These are phyloP conservation scores for Aspergillus aculeatinus DNA, from an alignment of 2,329 filamentous ascomycete species.

Conservation along the genomic window DNA sequence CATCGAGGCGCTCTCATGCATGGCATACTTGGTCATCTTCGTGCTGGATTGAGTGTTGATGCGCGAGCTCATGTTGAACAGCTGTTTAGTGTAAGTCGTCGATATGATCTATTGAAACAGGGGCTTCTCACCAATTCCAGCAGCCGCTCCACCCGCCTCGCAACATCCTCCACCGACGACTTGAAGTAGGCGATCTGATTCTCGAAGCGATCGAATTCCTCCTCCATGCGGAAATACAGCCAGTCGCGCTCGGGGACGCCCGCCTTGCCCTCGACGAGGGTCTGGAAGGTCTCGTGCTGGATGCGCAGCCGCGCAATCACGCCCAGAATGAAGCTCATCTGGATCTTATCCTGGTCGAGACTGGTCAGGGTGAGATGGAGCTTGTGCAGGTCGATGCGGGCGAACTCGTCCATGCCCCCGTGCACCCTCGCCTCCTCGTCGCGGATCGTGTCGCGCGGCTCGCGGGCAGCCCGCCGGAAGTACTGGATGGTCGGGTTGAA, in stretches of 20 bases:
- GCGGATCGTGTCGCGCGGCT: slow-evolving; percentile 8
- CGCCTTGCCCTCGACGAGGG: slow-evolving; percentile 1
- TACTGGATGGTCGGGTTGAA: slow-evolving; percentile 12
- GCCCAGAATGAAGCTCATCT: slow-evolving; percentile 11
- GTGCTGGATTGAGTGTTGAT: slow-evolving; percentile 9
- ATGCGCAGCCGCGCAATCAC: slow-evolving; percentile 8
- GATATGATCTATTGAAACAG: too few species aligned
- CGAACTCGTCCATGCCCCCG: slow-evolving; percentile 1
- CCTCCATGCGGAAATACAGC: slow-evolving; percentile 7
- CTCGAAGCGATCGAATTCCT: slow-evolving; percentile 11
- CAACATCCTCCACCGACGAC: slow-evolving; percentile 8
- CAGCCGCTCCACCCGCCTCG: slow-evolving; percentile 3
- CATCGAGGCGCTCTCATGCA: slow-evolving; percentile 10
- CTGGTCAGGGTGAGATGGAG: slow-evolving; percentile 8
- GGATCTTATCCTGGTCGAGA: slow-evolving; percentile 10
- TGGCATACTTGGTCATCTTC: slow-evolving; percentile 9
- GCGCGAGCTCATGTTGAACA: slow-evolving; percentile 10
- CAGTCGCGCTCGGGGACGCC: not conserved
- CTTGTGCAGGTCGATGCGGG: slow-evolving; percentile 5
- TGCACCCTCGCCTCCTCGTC: slow-evolving; percentile 7
- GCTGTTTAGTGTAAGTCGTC: not conserved
- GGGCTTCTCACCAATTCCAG: slow-evolving; percentile 1
- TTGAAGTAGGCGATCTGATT: slow-evolving; percentile 10
- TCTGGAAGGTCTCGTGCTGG: slow-evolving; percentile 7
- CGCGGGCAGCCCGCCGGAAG: slow-evolving; percentile 5